phyloP scores from a whole-genome alignment of 371 early-diverging fungal genomes.

The Choanephora cucurbitarum region DNA sequence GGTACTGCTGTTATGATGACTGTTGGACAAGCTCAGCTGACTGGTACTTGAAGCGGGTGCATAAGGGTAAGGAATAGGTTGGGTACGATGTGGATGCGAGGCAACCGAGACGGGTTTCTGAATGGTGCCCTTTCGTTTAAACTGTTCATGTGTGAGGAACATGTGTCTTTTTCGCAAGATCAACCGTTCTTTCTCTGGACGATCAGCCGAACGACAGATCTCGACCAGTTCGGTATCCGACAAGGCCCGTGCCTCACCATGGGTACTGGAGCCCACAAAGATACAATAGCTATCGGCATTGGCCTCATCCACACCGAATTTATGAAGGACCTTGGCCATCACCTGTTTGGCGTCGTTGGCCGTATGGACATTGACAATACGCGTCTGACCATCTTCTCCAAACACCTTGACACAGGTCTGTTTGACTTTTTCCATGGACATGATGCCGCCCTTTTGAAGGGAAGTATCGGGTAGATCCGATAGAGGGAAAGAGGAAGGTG shows the following conservation, averaged over 20 bases:
- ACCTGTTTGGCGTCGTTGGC: constrained; percentile 56
- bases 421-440: constrained; percentile 69
- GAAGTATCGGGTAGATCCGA: constrained; percentile 27
- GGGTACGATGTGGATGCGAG: neutral
- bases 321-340: constrained; percentile 64
- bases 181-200: constrained; percentile 74
- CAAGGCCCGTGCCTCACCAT: constrained; percentile 68
- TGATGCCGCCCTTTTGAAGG: constrained; percentile 57
- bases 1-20: no score
- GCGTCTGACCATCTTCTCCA: constrained; percentile 69
- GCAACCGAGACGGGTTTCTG: constrained; percentile 31
- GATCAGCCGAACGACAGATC: constrained; percentile 69
- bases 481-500: neutral
- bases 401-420: constrained; percentile 71
- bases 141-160: constrained; percentile 62
- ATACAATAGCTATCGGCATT: constrained; percentile 65
- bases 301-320: constrained; percentile 64
- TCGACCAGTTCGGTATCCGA: constrained; percentile 71
- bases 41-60: neutral
- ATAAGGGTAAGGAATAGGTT: no score
- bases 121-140: constrained; percentile 57
- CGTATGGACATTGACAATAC: constrained; percentile 65
- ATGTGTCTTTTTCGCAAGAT: constrained; percentile 76
- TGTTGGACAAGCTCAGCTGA: no score
- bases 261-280: constrained; percentile 62